Evolutionary conservation across 2,329 filamentous ascomycete genomes (phyloP).

Genomic region (Colletotrichum brevisporum): DNA sequence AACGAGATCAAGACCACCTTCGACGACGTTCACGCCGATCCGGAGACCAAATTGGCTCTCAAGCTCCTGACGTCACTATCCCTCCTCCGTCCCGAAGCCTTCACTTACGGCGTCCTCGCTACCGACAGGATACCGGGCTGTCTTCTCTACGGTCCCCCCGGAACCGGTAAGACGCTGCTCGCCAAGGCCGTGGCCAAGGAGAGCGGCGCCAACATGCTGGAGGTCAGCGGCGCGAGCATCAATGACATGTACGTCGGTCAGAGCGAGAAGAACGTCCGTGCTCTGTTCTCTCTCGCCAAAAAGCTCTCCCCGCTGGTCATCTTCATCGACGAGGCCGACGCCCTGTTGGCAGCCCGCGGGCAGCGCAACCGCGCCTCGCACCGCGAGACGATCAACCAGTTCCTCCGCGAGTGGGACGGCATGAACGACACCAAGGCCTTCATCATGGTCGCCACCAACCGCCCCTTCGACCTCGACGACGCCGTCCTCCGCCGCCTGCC

Average conservation of each 20-base stretch:
- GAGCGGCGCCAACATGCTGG: slow-evolving; percentile 80
- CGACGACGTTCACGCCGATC: slow-evolving; percentile 84
- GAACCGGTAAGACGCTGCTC: slow-evolving; percentile 80
- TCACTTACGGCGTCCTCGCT: slow-evolving; percentile 92
- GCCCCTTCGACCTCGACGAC: slow-evolving; percentile 94
- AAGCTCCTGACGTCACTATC: slow-evolving; percentile 92
- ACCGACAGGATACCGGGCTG: slow-evolving; percentile 92
- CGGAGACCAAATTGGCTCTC: slow-evolving; percentile 87
- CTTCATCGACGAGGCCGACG: slow-evolving; percentile 97
- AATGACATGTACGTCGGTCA: slow-evolving; percentile 98
- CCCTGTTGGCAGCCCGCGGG: slow-evolving; percentile 85
- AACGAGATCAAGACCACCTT: slow-evolving; percentile 90
- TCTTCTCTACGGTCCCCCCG: slow-evolving; percentile 89
- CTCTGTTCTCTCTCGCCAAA: slow-evolving; percentile 91
- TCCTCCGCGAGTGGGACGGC: slow-evolving; percentile 96
- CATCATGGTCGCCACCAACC: slow-evolving; percentile 98
- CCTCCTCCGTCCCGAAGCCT: slow-evolving; percentile 91
- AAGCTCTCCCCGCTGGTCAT: slow-evolving; percentile 94
- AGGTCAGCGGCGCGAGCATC: slow-evolving; percentile 90
- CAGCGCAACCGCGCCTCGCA: slow-evolving; percentile 78
- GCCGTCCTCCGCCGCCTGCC: slow-evolving; percentile 84
- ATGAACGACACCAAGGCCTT: slow-evolving; percentile 87
- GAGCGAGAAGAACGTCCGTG: slow-evolving; percentile 94
- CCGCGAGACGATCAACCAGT: slow-evolving; percentile 95
- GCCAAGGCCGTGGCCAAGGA: slow-evolving; percentile 79